Evolutionary conservation across 2,329 filamentous ascomycete genomes (phyloP), one percentile per base, ranked within the genome.

Genomic region (Oidium heveae): DNA sequence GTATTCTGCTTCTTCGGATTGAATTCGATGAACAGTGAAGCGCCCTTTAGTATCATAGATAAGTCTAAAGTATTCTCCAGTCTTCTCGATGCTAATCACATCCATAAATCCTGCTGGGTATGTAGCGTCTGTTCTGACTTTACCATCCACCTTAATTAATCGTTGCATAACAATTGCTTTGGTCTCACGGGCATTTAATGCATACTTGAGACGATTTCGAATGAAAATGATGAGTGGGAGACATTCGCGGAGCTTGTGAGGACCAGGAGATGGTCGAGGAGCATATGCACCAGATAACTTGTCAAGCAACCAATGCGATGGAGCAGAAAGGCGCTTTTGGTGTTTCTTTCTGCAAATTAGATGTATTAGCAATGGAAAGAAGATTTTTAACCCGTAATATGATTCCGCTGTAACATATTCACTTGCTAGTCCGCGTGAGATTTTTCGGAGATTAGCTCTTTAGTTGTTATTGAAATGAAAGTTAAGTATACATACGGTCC

Each of bases 11-110:
- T 98, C 91, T 79, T 96, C 91, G 65, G 80, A 75, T 72, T 93
- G 89, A 76, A 98, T 96, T 70, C 91, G 86, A 86, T 98, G 91
- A 71, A 98, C 88, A 71, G 91, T 95, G 86, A 96, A 98, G 71
- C 91, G 89, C 67, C 91, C 91, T 84, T 98, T 98, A 83, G 89
- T 98, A 73, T 98, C 91, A 82, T 96, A 98, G 80, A 98, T 77
- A 66, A 98, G 86, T 66, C 91, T 89, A 86, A 98, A 98, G 84
- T 94, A 85, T 83, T 98, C 91, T 82, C 88, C 88, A 58, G 91
- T 98, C 86, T 98, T 98, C 75, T 98, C 91, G 71, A 98, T 93
- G 68, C 78, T 77, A 77, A 98, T 95, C 70, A 98, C 91, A 71
- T 98, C 91, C 91, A 96, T 96, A 82, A 93, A 95, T 68, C 91